Conservation (phyloP, 441 rosid genomes). For the Euphorbia schlechtendalii region DNA sequence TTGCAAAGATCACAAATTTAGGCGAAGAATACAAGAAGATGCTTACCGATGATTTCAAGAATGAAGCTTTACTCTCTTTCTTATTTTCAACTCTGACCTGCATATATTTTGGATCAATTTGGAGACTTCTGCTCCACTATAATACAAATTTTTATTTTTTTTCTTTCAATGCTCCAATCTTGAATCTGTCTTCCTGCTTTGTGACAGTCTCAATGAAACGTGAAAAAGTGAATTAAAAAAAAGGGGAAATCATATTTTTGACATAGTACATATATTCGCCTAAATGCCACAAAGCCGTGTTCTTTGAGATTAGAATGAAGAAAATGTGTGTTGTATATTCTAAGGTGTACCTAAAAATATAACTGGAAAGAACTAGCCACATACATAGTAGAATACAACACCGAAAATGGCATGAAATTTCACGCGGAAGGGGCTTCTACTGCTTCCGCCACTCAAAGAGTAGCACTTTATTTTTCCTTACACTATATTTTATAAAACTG, state of each 20-base stretch:
- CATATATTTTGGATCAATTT: background rate
- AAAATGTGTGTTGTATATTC: background rate
- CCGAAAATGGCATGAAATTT: too few relatives aligned
- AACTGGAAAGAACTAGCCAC: background rate
- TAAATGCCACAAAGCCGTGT: background rate
- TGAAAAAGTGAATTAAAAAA: too few relatives aligned
- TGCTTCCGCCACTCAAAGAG: too few relatives aligned
- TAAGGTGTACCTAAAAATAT: background rate
- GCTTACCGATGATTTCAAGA: constrained; percentile 11
- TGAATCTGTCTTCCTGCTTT: too few relatives aligned
- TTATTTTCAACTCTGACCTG: background rate
- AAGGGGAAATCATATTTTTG: too few relatives aligned
- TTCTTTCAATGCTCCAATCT: too few relatives aligned
- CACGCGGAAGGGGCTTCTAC: too few relatives aligned
- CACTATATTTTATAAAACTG: too few relatives aligned
- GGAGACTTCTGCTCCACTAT: constrained; percentile 3
- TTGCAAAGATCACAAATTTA: background rate
- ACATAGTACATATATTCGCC: background rate
- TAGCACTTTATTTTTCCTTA: too few relatives aligned
- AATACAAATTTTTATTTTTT: background rate
- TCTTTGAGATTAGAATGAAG: background rate
- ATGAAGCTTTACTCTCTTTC: background rate
- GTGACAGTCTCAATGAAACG: too few relatives aligned
- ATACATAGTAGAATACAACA: background rate
- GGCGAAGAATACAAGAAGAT: constrained; percentile 11